A percentile compares a stretch with the other conserved stretches of the same genome.
Conservation (phyloP, 805 yeast genomes). For the Nematodospora valgi region DNA sequence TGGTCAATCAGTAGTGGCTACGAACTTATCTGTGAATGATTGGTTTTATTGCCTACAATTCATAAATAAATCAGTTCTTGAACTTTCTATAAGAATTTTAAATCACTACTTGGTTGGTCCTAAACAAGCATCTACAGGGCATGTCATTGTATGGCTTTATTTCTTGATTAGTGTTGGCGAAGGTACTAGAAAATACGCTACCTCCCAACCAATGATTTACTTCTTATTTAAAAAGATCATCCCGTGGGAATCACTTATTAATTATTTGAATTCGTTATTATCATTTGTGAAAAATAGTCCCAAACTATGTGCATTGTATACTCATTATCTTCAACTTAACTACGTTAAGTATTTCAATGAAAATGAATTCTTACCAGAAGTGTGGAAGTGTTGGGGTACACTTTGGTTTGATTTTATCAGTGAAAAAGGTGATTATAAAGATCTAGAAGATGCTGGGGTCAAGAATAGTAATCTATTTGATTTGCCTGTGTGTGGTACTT, state of each 20-base stretch:
- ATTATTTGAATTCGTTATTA: constrained; percentile 59
- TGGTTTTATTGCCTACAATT: constrained; percentile 59
- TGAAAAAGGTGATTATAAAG: constrained; percentile 51
- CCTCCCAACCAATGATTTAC: constrained; percentile 43
- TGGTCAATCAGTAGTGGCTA: constrained; percentile 29
- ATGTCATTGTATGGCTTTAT: constrained; percentile 73
- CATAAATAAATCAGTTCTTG: constrained; percentile 61
- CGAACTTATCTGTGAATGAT: constrained; percentile 33
- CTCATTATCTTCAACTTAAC: constrained; percentile 24
- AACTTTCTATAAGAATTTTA: constrained; percentile 65
- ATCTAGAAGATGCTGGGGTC: constrained; percentile 54
- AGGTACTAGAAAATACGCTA: constrained; percentile 45
- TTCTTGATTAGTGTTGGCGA: constrained; percentile 64
- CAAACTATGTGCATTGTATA: constrained; percentile 20
- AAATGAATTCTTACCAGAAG: constrained; percentile 66
- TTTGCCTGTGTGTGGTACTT: constrained; percentile 60
- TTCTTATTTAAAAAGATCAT: constrained; percentile 53
- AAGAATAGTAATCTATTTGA: constrained; percentile 53
- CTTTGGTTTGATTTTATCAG: constrained; percentile 68
- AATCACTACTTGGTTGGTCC: constrained; percentile 70
- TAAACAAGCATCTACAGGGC: constrained; percentile 64
- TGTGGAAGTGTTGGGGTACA: constrained; percentile 85
- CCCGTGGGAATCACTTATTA: constrained; percentile 68
- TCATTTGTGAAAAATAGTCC: constrained; percentile 24
- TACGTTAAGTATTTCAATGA: constrained; percentile 50